A percentile compares a stretch with the other conserved stretches of the same genome.
These are phyloP conservation scores for Wickerhamomyces chaumierensis DNA, from an alignment of 805 yeast genomes.

Conservation along the genomic window DNA sequence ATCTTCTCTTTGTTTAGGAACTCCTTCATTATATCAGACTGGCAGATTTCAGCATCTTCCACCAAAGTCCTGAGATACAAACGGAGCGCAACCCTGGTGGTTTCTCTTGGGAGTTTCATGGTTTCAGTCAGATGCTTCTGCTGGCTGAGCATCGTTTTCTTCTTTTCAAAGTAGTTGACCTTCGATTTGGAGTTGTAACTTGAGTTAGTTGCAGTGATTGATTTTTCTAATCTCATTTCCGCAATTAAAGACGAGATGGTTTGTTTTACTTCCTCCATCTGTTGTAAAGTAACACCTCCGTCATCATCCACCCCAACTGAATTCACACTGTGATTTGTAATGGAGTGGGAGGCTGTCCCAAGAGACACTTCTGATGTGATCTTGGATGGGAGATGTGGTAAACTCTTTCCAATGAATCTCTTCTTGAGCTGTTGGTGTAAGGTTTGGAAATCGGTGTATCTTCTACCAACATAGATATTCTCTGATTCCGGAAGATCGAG, in stretches of 20 bases:
- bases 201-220: too few relatives aligned
- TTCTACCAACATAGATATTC: slow-evolving; percentile 31
- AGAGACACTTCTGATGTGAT: slow-evolving; percentile 27
- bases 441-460: slow-evolving; percentile 57
- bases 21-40: slow-evolving; percentile 35
- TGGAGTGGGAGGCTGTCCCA: background rate
- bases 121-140: background rate
- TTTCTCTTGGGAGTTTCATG: slow-evolving; percentile 50
- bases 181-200: too few relatives aligned
- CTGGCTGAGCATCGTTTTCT: slow-evolving; percentile 11
- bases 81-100: slow-evolving; percentile 64
- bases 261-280: too few relatives aligned
- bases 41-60: slow-evolving; percentile 42
- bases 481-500: slow-evolving; percentile 13
- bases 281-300: too few relatives aligned
- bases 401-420: slow-evolving; percentile 57
- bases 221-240: too few relatives aligned
- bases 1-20: slow-evolving; percentile 39
- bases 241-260: too few relatives aligned
- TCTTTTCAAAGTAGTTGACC: slow-evolving; percentile 2
- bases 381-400: slow-evolving; percentile 50
- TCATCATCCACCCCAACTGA: too few relatives aligned
- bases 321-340: too few relatives aligned
- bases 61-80: slow-evolving; percentile 52
- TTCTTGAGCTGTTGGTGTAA: slow-evolving; percentile 41